Percentiles rank a stretch among this genome's conserved stretches.
Conservation (phyloP, 345 rosid species). For the Alliaria petiolata region DNA sequence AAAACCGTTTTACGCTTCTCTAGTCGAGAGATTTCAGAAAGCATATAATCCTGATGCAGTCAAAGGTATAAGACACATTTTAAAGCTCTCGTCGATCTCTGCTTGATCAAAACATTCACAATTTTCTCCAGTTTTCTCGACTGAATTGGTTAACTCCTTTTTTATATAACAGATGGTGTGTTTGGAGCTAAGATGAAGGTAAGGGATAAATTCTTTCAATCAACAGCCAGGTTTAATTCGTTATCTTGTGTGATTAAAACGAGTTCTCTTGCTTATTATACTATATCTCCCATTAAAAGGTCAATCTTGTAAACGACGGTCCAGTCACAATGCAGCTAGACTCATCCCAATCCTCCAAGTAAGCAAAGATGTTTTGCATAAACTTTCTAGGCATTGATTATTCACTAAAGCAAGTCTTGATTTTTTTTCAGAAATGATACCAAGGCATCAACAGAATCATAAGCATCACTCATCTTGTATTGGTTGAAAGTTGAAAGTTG, state of each 20-base stretch:
- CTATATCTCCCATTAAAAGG: constrained; percentile 36
- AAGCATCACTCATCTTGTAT: not conserved
- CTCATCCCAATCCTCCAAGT: constrained; percentile 65
- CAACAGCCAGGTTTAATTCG: not conserved
- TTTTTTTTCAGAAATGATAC: constrained; percentile 31
- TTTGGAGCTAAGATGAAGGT: constrained; percentile 96
- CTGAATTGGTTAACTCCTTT: not conserved
- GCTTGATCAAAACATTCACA: not conserved
- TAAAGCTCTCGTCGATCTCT: not conserved
- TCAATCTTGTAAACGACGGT: constrained; percentile 80
- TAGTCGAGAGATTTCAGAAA: constrained; percentile 58
- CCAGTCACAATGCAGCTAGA: constrained; percentile 94
- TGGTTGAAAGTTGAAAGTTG: too few relatives aligned
- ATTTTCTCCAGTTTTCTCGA: not conserved
- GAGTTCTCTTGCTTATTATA: not conserved
- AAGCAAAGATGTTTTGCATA: constrained; percentile 20
- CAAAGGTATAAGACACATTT: constrained; percentile 41
- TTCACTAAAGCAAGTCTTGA: not conserved
- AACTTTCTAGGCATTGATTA: not conserved
- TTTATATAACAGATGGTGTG: constrained; percentile 52
- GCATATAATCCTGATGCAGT: constrained; percentile 55
- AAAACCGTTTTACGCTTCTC: constrained; percentile 62
- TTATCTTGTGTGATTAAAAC: not conserved
- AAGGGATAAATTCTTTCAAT: not conserved
- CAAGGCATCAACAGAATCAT: constrained; percentile 25